A percentile compares a stretch with the other conserved stretches of the same genome.
phyloP scores from a whole-genome alignment of 495 filamentous ascomycete genomes.

The Podospora sp. region DNA sequence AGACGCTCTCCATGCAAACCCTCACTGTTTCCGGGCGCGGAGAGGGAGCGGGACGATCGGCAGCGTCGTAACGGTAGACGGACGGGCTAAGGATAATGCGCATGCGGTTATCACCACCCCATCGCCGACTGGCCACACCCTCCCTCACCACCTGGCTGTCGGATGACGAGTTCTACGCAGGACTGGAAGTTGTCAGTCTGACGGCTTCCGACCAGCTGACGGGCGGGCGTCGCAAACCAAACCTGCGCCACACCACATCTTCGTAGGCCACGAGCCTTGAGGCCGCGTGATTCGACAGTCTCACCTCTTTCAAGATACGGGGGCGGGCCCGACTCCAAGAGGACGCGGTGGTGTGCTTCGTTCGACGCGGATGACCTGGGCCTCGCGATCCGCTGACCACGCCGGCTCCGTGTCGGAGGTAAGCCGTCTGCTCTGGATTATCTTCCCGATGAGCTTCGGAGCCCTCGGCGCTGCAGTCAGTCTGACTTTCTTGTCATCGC shows the following conservation, averaged over 20 bases:
- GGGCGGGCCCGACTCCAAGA: not conserved
- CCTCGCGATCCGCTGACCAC: not conserved
- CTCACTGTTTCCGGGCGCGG: conserved; percentile 1
- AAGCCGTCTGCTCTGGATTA: not conserved
- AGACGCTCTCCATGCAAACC: not conserved
- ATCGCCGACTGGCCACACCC: not conserved
- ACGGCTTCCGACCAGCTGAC: not conserved
- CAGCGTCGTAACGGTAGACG: conserved; percentile 13
- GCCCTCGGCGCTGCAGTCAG: not conserved
- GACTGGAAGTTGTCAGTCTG: not conserved
- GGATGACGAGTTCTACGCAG: conserved; percentile 1
- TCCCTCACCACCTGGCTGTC: conserved; percentile 12
- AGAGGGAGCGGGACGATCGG: conserved; percentile 18
- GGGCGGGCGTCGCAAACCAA: not conserved
- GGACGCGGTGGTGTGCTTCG: not conserved
- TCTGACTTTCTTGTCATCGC: not conserved
- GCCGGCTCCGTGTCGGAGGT: not conserved
- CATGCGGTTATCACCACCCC: conserved; percentile 12
- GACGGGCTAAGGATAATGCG: conserved; percentile 13
- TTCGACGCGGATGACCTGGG: not conserved
- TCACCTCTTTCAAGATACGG: not conserved
- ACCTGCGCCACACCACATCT: conserved; percentile 8
- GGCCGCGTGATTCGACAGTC: not conserved
- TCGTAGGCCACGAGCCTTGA: not conserved
- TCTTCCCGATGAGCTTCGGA: not conserved